Percentiles rank a stretch among this genome's conserved stretches.
Evolutionary conservation across 495 filamentous ascomycete genomes (phyloP).

Genomic region (Xylaria scruposa): DNA sequence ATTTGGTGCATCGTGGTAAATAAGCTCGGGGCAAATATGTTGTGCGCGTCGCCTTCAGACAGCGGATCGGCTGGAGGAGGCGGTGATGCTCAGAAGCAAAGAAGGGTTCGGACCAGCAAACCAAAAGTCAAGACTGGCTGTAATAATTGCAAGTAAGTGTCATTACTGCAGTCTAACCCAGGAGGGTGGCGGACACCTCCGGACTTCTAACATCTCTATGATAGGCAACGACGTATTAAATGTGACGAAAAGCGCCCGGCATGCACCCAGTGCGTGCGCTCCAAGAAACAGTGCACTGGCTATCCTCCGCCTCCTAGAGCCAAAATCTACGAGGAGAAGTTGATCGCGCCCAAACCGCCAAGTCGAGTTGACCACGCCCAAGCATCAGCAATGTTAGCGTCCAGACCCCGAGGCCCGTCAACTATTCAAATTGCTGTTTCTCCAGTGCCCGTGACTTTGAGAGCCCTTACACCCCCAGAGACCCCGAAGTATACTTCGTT

Average conservation of each 20-base stretch:
- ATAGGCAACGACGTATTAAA: conserved; percentile 67
- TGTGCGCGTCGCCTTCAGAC: conserved; percentile 7
- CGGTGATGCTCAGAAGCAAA: conserved; percentile 33
- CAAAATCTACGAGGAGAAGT: conserved; percentile 48
- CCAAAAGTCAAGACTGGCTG: conserved; percentile 63
- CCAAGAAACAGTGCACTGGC: conserved; percentile 56
- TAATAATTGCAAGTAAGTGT: conserved; percentile 63
- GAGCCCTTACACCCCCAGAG: conserved; percentile 22
- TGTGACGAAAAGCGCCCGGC: conserved; percentile 69
- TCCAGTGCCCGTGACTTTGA: not conserved
- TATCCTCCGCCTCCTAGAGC: conserved; percentile 58
- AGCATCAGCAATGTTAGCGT: not conserved
- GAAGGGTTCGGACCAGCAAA: conserved; percentile 51
- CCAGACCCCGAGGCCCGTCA: not conserved
- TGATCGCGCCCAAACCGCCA: conserved; percentile 53
- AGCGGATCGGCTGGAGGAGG: conserved; percentile 6
- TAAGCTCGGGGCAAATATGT: conserved; percentile 5
- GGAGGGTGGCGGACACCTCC: conserved; percentile 7
- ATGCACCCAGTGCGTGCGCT: conserved; percentile 63
- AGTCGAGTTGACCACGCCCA: conserved; percentile 30
- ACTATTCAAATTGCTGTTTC: not conserved
- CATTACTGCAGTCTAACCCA: not conserved
- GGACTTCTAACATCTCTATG: conserved; percentile 27
- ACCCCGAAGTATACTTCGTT: conserved; percentile 22
- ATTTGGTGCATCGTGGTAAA: not conserved